Percentiles rank a stretch among this genome's conserved stretches.
Conservation (phyloP, 78 protist genomes). For the Ministeria vibrans region DNA sequence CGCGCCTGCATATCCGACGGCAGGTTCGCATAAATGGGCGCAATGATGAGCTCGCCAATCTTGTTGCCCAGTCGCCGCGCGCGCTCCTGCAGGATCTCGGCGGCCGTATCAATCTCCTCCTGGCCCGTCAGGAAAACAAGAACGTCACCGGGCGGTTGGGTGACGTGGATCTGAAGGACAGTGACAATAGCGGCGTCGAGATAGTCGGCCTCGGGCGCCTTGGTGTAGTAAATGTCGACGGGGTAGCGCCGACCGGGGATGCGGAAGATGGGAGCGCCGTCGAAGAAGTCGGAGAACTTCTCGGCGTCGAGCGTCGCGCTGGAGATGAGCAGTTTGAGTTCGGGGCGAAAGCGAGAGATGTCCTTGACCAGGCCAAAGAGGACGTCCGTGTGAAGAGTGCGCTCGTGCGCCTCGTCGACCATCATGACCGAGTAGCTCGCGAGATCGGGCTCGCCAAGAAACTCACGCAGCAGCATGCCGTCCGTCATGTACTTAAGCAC, state of each 20-base stretch:
- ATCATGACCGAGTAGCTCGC: conserved; percentile 77
- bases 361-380: conserved; percentile 57
- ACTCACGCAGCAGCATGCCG: conserved; percentile 95
- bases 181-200: conserved; percentile 89
- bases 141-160: conserved; percentile 84
- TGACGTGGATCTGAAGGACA: conserved; percentile 91
- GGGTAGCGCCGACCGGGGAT: conserved; percentile 75
- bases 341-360: conserved; percentile 78
- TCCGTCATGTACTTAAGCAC: conserved; percentile 94
- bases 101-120: conserved; percentile 84
- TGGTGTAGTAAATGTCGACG: conserved; percentile 88
- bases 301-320: conserved; percentile 94
- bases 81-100: conserved; percentile 61
- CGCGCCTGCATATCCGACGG: conserved; percentile 91
- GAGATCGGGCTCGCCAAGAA: conserved; percentile 71
- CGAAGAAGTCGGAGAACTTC: conserved; percentile 90
- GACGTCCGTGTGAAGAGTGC: conserved; percentile 91
- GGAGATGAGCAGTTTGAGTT: conserved; percentile 78
- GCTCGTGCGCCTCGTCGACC: conserved; percentile 99
- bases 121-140: conserved; percentile 97
- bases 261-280: conserved; percentile 76
- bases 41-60: conserved; percentile 77
- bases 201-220: conserved; percentile 94
- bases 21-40: conserved; percentile 91
- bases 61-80: conserved; percentile 75